phyloP scores from a whole-genome alignment of 1,284 basidiomycete genomes.

The Tylopilus sp. region DNA sequence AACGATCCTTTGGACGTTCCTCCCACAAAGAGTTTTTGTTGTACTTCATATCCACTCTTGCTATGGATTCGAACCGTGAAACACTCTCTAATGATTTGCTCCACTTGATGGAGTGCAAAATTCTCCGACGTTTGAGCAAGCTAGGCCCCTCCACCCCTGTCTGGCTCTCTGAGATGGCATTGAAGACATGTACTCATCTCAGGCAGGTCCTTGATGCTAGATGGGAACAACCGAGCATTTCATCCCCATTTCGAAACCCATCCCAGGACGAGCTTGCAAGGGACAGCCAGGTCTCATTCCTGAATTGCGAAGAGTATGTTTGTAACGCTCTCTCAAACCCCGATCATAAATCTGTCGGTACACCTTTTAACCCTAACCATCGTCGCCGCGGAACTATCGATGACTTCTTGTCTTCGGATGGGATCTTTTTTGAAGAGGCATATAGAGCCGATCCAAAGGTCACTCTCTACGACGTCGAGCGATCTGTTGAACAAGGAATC shows the following conservation, averaged over 20 bases:
- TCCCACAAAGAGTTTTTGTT: too few species aligned
- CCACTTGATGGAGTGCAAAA: slow-evolving; percentile 38
- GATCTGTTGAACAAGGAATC: slow-evolving; percentile 35
- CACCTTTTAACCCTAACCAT: slow-evolving; percentile 21
- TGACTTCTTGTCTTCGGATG: slow-evolving; percentile 25
- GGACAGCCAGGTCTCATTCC: slow-evolving; percentile 32
- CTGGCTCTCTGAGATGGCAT: slow-evolving; percentile 17
- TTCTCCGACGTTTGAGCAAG: slow-evolving; percentile 48
- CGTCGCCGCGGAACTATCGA: slow-evolving; percentile 15
- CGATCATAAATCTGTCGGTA: neutral
- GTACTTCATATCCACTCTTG: slow-evolving; percentile 8
- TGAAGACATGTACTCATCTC: slow-evolving; percentile 5
- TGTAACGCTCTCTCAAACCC: slow-evolving; percentile 11
- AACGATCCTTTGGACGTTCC: too few species aligned
- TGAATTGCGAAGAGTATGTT: neutral
- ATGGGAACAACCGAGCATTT: neutral
- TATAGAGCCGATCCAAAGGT: slow-evolving; percentile 19
- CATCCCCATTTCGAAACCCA: slow-evolving; percentile 36
- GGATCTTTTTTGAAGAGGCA: slow-evolving; percentile 18
- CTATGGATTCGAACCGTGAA: slow-evolving; percentile 15
- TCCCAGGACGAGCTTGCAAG: slow-evolving; percentile 30
- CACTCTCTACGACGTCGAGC: slow-evolving; percentile 48
- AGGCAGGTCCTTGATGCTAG: slow-evolving; percentile 10
- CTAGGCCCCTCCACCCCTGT: slow-evolving; percentile 26
- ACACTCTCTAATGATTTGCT: slow-evolving; percentile 45